Percentiles rank a stretch among this genome's conserved stretches.
These are phyloP conservation scores for Pestalotiopsis sp. DNA, from an alignment of 2,329 filamentous ascomycete genomes.

Conservation along the genomic window DNA sequence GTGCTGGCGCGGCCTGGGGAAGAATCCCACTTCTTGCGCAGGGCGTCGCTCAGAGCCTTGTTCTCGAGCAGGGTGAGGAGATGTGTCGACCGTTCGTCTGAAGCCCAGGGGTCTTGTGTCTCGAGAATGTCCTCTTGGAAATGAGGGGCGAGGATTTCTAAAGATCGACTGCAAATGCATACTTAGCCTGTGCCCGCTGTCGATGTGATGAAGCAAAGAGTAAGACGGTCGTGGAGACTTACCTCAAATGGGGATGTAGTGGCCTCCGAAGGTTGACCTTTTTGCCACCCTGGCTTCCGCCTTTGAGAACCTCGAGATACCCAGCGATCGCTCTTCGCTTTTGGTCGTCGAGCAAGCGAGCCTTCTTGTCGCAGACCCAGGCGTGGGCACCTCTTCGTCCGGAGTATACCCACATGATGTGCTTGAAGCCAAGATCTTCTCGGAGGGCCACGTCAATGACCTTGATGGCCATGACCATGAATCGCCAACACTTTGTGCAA, in stretches of 20 bases:
- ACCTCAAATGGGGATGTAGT: conserved; percentile 85
- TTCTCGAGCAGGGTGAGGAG: conserved; percentile 87
- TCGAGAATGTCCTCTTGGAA: conserved; percentile 83
- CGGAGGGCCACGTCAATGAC: conserved; percentile 84
- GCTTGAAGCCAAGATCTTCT: conserved; percentile 94
- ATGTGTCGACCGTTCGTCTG: conserved; percentile 70
- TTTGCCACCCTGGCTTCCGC: conserved; percentile 83
- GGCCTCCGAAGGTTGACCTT: conserved; percentile 83
- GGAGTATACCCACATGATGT: conserved; percentile 98
- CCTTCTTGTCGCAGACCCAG: conserved; percentile 93
- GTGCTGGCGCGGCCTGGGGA: conserved; percentile 75
- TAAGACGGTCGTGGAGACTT: conserved; percentile 27
- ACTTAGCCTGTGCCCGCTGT: background rate
- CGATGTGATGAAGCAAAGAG: background rate
- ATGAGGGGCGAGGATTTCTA: conserved; percentile 80
- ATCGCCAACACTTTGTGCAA: conserved; percentile 92
- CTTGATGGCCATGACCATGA: conserved; percentile 97
- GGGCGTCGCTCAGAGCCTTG: conserved; percentile 71
- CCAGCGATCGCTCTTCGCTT: conserved; percentile 83
- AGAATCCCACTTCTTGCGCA: conserved; percentile 90
- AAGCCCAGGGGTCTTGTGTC: conserved; percentile 84
- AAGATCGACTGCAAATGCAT: conserved; percentile 65
- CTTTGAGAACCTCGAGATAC: conserved; percentile 89
- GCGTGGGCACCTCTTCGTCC: conserved; percentile 95
- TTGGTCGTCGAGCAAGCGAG: conserved; percentile 81